phyloP scores from a whole-genome alignment of 371 early-diverging fungal species.

The Mucor mucedo region DNA sequence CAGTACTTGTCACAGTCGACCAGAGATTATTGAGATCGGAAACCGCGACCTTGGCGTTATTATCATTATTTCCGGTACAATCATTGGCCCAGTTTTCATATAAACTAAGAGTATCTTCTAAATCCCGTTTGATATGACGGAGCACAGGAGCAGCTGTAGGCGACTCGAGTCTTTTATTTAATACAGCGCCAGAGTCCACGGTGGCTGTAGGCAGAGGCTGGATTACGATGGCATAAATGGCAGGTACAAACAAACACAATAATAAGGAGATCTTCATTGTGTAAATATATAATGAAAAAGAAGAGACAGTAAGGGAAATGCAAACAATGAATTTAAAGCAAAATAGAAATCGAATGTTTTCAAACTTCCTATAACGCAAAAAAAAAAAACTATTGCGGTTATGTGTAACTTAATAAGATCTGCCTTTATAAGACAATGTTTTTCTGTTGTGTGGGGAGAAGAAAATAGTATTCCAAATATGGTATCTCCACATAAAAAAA shows the following conservation, averaged over 20 bases:
- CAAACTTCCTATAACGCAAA: constrained; percentile 16
- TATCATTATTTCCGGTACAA: constrained; percentile 16
- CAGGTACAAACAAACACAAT: not conserved
- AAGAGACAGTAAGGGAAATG: not conserved
- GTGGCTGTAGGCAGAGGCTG: constrained; percentile 22
- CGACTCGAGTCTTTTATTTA: constrained; percentile 1
- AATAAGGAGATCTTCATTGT: constrained; percentile 14
- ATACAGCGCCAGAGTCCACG: constrained; percentile 1
- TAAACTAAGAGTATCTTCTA: constrained; percentile 31
- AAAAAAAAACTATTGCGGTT: not conserved
- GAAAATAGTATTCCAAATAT: too few species aligned
- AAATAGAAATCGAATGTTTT: constrained; percentile 23
- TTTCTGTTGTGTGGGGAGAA: too few species aligned
- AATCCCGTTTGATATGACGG: constrained; percentile 24
- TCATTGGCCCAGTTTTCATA: constrained; percentile 35
- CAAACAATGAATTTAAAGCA: constrained; percentile 8
- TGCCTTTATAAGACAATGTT: too few species aligned
- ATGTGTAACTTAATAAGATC: too few species aligned
- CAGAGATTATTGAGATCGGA: constrained; percentile 28
- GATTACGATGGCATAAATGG: constrained; percentile 17
- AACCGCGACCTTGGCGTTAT: constrained; percentile 22
- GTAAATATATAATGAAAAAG: not conserved
- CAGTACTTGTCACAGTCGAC: constrained; percentile 34
- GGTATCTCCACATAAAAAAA: too few species aligned
- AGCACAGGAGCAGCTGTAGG: constrained; percentile 16